A percentile compares a stretch with the other conserved stretches of the same genome.
phyloP scores from a whole-genome alignment of 352 stramenopile genomes.

The Phytopythium mirpurense region DNA sequence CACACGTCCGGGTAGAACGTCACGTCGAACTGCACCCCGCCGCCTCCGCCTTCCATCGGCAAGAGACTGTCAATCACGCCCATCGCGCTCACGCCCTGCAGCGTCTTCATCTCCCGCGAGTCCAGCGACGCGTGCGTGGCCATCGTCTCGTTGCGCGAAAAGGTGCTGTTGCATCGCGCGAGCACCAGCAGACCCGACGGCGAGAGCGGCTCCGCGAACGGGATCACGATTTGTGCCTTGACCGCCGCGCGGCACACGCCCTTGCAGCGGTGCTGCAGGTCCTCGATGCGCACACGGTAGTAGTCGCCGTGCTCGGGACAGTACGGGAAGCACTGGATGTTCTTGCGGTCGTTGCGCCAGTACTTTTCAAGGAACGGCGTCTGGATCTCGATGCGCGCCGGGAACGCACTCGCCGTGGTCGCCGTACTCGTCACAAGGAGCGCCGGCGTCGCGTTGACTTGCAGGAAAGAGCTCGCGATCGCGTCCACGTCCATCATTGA shows the following conservation, averaged over 20 bases:
- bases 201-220: constrained; percentile 24
- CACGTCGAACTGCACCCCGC: constrained; percentile 65
- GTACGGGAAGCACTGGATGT: constrained; percentile 90
- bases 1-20: constrained; percentile 86
- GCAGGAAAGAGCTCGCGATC: constrained; percentile 51
- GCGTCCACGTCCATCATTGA: constrained; percentile 39
- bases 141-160: constrained; percentile 58
- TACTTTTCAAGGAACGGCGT: constrained; percentile 88
- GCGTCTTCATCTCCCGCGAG: constrained; percentile 53
- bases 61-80: constrained; percentile 58
- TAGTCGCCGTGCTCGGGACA: constrained; percentile 89
- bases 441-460: constrained; percentile 8
- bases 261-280: constrained; percentile 79
- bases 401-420: constrained; percentile 21
- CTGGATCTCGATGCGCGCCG: constrained; percentile 65
- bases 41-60: constrained; percentile 19
- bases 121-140: constrained; percentile 45
- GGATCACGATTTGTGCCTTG: constrained; percentile 63
- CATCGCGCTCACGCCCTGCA: constrained; percentile 64
- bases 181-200: constrained; percentile 49
- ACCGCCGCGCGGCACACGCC: constrained; percentile 79
- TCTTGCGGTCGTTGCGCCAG: constrained; percentile 90
- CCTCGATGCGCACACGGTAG: constrained; percentile 84
- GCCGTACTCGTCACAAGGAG: constrained; percentile 12
- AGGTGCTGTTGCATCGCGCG: constrained; percentile 80